Base-by-base conservation (phyloP, 495 filamentous ascomycete species). In the Annulohypoxylon nitens region DNA sequence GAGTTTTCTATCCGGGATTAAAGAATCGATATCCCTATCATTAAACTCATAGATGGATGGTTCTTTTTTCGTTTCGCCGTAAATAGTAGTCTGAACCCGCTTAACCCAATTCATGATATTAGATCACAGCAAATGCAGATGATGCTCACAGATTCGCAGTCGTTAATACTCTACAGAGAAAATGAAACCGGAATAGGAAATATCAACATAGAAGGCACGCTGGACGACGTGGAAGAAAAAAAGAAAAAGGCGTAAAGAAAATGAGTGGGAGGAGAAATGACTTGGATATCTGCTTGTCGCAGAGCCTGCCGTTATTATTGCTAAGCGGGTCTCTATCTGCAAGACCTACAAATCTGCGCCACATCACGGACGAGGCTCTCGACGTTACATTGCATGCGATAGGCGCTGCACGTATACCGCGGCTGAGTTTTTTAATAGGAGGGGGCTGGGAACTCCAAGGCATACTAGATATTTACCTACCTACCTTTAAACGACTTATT, bases 331-430 rank as follows among this genome's bases (percentile, higher is more conserved):
- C 64, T 65, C 37, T 4, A 62, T 64, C 51, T 70, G 48, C 59
- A 53, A 64, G 67, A 70, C 65, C 59, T 20, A 48, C 58, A 41
- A 70, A n/a, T 26, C 54, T 75, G 60, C 69, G 69, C 73, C 67
- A 71, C 69, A 61, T 18, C 12, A 53, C 18, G 57, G 69, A 75
- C 59, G 59, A 75, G 60, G 69, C 68, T 69, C 53, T 41, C 16
- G 48, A 58, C 23, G 73, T 69, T 69, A 58, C 69, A 75, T 75
- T 60, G 64, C 68, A 75, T 75, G n/a, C 14, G 16, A 67, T 25
- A 67, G 50, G 25, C 50, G 50, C 58, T 58, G 58, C 62, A 34
- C 43, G 12, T 41, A 45, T 55, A 66, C 39, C 43, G 71, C 69
- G 67, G 71, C 66, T 74, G 66, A 65, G 57, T 20, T 55, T 61